A percentile compares a stretch with the other conserved stretches of the same genome.
Conservation (phyloP, 2,329 filamentous ascomycete species). For the Pleomassaria siparia region DNA sequence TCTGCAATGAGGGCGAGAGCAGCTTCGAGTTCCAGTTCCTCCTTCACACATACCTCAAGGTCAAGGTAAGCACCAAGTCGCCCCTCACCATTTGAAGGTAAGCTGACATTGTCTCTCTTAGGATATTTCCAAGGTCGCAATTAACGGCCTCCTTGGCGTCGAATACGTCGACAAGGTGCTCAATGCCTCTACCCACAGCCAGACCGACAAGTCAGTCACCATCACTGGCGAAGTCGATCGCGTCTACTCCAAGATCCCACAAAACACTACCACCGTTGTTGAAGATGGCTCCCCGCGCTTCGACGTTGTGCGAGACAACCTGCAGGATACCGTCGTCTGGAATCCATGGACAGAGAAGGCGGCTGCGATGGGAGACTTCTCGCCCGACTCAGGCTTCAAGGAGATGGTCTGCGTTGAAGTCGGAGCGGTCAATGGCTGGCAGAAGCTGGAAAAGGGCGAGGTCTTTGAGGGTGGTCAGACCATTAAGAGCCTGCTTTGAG, state of each 20-base stretch:
- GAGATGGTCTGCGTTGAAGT: constrained; percentile 95
- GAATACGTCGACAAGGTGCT: constrained; percentile 83
- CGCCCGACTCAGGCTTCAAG: constrained; percentile 85
- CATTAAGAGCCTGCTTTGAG: constrained; percentile 49
- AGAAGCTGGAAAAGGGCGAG: constrained; percentile 78
- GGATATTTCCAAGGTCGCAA: constrained; percentile 74
- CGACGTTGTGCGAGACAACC: constrained; percentile 77
- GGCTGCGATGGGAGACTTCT: constrained; percentile 80
- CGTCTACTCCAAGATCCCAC: constrained; percentile 72
- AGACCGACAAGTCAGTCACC: constrained; percentile 63
- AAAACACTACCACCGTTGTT: constrained; percentile 63
- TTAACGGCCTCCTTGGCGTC: constrained; percentile 76
- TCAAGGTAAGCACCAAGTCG: constrained; percentile 64
- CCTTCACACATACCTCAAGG: constrained; percentile 84
- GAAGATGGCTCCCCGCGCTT: constrained; percentile 67
- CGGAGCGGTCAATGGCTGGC: constrained; percentile 79
- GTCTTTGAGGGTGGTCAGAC: constrained; percentile 66
- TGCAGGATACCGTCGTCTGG: constrained; percentile 91
- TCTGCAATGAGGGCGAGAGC: constrained; percentile 82
- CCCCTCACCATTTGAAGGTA: background rate
- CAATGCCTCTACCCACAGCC: constrained; percentile 63
- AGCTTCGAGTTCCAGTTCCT: constrained; percentile 90
- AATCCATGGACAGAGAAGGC: constrained; percentile 93
- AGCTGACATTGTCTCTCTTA: constrained; percentile 43
- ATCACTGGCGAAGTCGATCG: constrained; percentile 84